Conservation (phyloP, 2,329 filamentous ascomycete genomes). For the Colletotrichum scovillei region DNA sequence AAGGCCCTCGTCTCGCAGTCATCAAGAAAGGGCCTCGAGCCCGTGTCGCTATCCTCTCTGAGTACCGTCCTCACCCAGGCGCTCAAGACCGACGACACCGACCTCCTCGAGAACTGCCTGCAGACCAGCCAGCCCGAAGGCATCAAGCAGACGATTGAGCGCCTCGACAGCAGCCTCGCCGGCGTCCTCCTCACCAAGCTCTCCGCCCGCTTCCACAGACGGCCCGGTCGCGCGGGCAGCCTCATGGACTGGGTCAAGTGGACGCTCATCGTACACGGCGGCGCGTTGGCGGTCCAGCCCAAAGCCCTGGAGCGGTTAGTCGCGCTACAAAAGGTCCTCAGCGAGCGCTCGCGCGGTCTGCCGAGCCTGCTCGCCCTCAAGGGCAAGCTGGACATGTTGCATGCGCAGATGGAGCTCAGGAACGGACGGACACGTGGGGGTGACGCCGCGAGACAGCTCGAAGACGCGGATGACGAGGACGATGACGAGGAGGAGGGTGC, state of each 20-base stretch:
- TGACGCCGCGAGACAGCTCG: conserved; percentile 49
- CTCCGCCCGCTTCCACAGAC: conserved; percentile 85
- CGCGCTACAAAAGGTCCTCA: conserved; percentile 86
- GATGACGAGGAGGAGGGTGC: conserved; percentile 74
- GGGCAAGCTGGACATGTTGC: conserved; percentile 94
- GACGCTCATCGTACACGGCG: conserved; percentile 92
- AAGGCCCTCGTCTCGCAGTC: conserved; percentile 52
- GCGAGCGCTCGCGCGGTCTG: conserved; percentile 85
- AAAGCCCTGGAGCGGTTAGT: conserved; percentile 82
- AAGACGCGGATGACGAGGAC: conserved; percentile 61
- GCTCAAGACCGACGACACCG: conserved; percentile 89
- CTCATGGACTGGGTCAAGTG: conserved; percentile 97
- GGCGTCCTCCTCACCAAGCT: conserved; percentile 83
- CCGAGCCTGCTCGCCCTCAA: conserved; percentile 88
- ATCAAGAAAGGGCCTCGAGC: conserved; percentile 61
- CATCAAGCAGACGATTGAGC: conserved; percentile 89
- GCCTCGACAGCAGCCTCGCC: conserved; percentile 87
- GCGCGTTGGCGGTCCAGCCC: conserved; percentile 88
- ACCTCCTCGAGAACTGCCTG: conserved; percentile 92
- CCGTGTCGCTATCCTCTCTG: conserved; percentile 82
- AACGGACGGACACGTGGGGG: conserved; percentile 70
- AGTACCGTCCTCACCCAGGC: conserved; percentile 94
- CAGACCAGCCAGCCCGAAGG: conserved; percentile 80
- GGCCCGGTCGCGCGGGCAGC: conserved; percentile 88
- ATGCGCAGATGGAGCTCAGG: conserved; percentile 87